Base-by-base conservation (phyloP, 306 rosid genomes). In the Glycine tomentella region DNA sequence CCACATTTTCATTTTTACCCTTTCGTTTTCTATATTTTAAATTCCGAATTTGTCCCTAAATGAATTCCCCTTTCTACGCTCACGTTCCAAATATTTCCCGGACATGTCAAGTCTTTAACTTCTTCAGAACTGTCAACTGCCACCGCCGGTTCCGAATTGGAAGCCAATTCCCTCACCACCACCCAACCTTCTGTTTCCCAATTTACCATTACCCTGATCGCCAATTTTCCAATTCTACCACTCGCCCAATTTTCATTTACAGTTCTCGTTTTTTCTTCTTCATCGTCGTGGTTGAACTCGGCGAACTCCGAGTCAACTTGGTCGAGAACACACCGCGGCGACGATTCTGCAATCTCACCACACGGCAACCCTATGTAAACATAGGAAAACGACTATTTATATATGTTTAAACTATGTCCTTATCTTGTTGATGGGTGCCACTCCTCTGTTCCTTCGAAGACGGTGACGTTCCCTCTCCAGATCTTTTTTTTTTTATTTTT, bases 241-340 rank as follows among this genome's bases (percentile, higher is more conserved):
- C 64, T 72, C 0, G 75, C 86, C 4, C 75, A 77, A 7, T 6
- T 13, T 63, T 72, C 76, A n/a, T 25, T 36, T 16, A 3, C 9
- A 1, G 7, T 64, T 16, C 74, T 85, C 4, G 63, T 74, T 3
- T 84, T 83, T 0, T 61, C 67, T 1, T 68, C 73, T 0, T 42
- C 51, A 0, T 64, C 17, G 6, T 83, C 85, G 0, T 87, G 25
- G 25, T 20, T 1, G 25, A 20, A 20, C 25, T 20, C 25, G 25
- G 25, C 69, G 12, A 63, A 85, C 31, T 83, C 87, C 9, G 79
- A 74, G 86, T 55, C 65, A 33, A 49, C 72, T 88, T 90, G 87
- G 74, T 92, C 92, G 20, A 92, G 95, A 25, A 92, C 91, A 70
- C 92, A 87, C 4, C 95, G 90, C 2, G 97, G 97, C 44, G 97